Base-by-base conservation (phyloP, 2,329 filamentous ascomycete species). In the Blastomyces percursus region DNA sequence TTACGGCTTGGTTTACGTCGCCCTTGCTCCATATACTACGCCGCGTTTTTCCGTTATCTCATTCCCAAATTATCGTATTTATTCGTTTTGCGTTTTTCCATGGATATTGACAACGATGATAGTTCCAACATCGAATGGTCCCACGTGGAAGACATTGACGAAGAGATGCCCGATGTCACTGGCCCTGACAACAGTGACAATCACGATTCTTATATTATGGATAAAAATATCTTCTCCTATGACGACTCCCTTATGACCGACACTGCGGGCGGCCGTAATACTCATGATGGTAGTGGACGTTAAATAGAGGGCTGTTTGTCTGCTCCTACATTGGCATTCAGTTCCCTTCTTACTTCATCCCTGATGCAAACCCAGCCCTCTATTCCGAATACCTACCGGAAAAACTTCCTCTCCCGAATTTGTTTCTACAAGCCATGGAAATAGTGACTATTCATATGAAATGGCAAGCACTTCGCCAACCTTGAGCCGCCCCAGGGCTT, bases 261-360 rank as follows among this genome's bases (percentile, higher is more conserved):
- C 19, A 16, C 50, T 7, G 30, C 14, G 30, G 52, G 21, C 8
- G 51, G 19, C 51, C 8, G 8, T 35, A 32, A 54, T 54, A 7
- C 51, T 9, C 27, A 54, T 19, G 16, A 4, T 32, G 51, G 32
- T 21, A 35, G 30, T n/a, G 51, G 51, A 35, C 32, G 35, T 19
- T 8, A 5, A 5, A 16, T 16, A 16, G 30, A 35, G 2, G 16
- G 30, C 14, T 11, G 32, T n/a, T 52, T 5, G 27, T 16, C 7
- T 32, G 12, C 16, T 32, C 27, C 16, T 57, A n/a, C 11, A 7
- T 62, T 46, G 82, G 68, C 85, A 82, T 30, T 82, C 82, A 70
- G 85, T 84, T 64, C 82, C 82, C 71, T 83, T 86, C 1, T 84
- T 84, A n/a, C 27, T 51, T 80, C 75, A 8, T 73, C 66, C 0